A percentile compares a stretch with the other conserved stretches of the same genome.
phyloP scores from a whole-genome alignment of 1,139 yeast species.

The Geotrichum reessii region DNA sequence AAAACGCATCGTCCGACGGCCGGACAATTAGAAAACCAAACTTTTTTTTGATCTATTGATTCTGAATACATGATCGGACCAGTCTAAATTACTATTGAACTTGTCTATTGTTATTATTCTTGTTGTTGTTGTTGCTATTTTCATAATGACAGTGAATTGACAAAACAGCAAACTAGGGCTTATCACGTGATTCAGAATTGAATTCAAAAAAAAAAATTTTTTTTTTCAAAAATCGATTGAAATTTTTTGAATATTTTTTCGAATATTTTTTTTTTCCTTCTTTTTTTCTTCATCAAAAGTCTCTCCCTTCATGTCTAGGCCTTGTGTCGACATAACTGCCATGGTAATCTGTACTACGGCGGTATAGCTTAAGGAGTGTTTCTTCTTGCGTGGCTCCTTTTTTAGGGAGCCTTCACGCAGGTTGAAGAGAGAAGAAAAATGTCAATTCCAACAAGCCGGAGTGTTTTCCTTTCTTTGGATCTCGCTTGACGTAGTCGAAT shows the following conservation, averaged over 20 bases:
- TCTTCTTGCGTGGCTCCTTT: neutral
- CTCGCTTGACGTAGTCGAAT: constrained; percentile 20
- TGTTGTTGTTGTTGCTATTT: too few species aligned
- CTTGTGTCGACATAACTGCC: constrained; percentile 12
- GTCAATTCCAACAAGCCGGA: constrained; percentile 21
- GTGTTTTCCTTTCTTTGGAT: constrained; percentile 19
- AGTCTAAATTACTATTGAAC: too few species aligned
- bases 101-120: too few species aligned
- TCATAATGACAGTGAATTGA: too few species aligned
- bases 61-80: too few species aligned
- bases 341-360: constrained; percentile 4
- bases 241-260: neutral
- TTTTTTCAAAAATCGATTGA: neutral
- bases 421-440: constrained; percentile 13
- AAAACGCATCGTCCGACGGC: too few species aligned
- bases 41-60: too few species aligned
- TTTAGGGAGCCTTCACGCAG: neutral
- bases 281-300: neutral
- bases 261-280: neutral
- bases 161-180: too few species aligned
- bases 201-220: neutral
- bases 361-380: constrained; percentile 17
- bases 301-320: constrained; percentile 17
- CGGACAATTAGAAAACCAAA: too few species aligned
- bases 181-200: neutral